Evolutionary conservation across 2,329 filamentous ascomycete genomes (phyloP).

Genomic region (Rhinocladiella similis): DNA sequence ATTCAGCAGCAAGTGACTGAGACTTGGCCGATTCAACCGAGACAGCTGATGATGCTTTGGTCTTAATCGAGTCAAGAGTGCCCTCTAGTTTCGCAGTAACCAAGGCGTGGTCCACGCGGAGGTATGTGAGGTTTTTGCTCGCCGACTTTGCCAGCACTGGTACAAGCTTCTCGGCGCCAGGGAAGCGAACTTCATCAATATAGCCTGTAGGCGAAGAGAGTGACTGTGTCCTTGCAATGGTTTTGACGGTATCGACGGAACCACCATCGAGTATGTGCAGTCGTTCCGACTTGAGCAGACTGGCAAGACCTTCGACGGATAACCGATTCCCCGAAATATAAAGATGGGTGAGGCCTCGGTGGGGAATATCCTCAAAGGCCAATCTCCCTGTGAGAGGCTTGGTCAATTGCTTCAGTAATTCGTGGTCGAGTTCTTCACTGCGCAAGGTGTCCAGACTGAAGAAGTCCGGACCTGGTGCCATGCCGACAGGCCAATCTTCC

Average conservation of each 20-base stretch:
- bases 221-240: constrained; percentile 19
- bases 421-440: constrained; percentile 53
- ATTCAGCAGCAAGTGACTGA: constrained; percentile 29
- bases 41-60: constrained; percentile 4
- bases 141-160: constrained; percentile 51
- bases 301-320: constrained; percentile 57
- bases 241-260: constrained; percentile 41
- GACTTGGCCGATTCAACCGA: constrained; percentile 20
- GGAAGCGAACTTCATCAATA: constrained; percentile 37
- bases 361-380: constrained; percentile 56
- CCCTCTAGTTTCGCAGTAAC: constrained; percentile 47
- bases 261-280: constrained; percentile 59
- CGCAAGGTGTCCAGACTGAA: constrained; percentile 42
- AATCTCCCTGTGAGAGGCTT: constrained; percentile 53
- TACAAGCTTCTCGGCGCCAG: constrained; percentile 56
- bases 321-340: constrained; percentile 58
- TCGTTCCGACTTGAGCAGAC: constrained; percentile 51
- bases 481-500: constrained; percentile 33
- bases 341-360: constrained; percentile 60
- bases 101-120: constrained; percentile 57
- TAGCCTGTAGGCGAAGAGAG: constrained; percentile 22
- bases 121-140: constrained; percentile 51
- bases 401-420: constrained; percentile 51
- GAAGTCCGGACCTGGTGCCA: constrained; percentile 38
- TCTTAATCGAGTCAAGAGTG: constrained; percentile 3